Evolutionary conservation across 495 filamentous ascomycete species (phyloP).

Genomic region (Margaritispora aquatica): DNA sequence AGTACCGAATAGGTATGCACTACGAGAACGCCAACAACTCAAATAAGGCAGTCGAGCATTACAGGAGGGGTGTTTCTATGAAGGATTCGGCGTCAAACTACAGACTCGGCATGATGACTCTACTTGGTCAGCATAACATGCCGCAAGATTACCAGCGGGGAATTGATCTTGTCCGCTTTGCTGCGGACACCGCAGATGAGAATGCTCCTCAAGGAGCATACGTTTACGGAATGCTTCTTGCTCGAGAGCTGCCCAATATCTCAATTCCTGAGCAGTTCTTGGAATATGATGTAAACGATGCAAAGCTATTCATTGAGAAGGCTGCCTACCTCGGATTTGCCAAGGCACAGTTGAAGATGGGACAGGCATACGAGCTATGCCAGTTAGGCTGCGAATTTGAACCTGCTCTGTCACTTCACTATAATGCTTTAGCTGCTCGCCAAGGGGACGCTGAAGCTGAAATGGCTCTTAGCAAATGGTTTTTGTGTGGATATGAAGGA

Average conservation of each 20-base stretch:
- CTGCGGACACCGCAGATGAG: conserved; percentile 87
- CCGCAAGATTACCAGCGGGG: conserved; percentile 72
- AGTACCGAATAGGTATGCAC: conserved; percentile 98
- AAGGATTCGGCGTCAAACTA: conserved; percentile 93
- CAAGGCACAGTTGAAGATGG: conserved; percentile 97
- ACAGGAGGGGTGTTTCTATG: conserved; percentile 66
- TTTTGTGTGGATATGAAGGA: conserved; percentile 87
- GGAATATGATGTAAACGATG: conserved; percentile 65
- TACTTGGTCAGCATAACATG: conserved; percentile 88
- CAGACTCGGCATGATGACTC: conserved; percentile 93
- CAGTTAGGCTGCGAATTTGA: conserved; percentile 93
- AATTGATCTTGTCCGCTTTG: conserved; percentile 71
- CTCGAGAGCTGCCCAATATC: conserved; percentile 83
- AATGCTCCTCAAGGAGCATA: conserved; percentile 97
- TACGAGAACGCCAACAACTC: conserved; percentile 91
- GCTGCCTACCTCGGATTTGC: conserved; percentile 94
- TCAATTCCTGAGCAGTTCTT: conserved; percentile 64
- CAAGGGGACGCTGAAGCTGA: conserved; percentile 88
- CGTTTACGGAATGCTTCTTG: conserved; percentile 92
- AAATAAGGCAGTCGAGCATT: conserved; percentile 84
- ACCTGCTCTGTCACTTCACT: conserved; percentile 85
- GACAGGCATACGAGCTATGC: conserved; percentile 89
- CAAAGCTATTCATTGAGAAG: conserved; percentile 89
- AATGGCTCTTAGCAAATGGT: conserved; percentile 98
- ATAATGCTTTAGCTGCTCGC: conserved; percentile 86